Evolutionary conservation across 2,329 filamentous ascomycete species (phyloP).

Genomic region (Zymoseptoria crescenta): DNA sequence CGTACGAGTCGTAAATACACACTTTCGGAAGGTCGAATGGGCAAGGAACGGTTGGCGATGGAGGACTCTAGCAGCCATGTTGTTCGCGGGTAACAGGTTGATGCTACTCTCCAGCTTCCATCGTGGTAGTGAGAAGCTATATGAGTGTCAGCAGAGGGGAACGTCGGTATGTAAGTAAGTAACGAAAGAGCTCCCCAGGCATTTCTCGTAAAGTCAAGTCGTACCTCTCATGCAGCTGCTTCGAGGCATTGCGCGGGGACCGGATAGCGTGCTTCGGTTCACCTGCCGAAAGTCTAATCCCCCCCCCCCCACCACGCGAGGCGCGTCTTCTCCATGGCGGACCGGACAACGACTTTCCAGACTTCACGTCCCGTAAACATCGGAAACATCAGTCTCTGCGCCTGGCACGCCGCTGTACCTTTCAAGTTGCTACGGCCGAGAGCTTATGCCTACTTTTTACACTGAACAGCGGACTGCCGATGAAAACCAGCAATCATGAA

Average conservation of each 20-base stretch:
- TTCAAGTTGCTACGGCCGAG: background rate
- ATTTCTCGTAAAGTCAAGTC: background rate
- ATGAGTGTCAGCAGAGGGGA: background rate
- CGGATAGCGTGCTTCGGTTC: background rate
- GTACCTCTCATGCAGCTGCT: no score
- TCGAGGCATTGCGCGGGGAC: no score
- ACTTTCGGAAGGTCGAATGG: background rate
- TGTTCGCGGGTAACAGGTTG: background rate
- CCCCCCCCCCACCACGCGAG: no score
- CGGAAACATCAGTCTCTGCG: background rate
- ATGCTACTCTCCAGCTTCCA: background rate
- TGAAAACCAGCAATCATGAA: constrained; percentile 57
- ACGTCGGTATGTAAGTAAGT: background rate
- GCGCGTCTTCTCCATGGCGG: background rate
- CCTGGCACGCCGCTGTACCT: background rate
- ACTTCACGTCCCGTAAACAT: background rate
- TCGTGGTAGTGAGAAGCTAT: background rate
- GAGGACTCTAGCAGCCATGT: background rate
- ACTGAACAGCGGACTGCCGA: background rate
- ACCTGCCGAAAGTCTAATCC: background rate
- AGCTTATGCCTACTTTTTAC: background rate
- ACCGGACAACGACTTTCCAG: background rate
- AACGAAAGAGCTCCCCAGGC: background rate
- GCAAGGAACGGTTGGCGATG: background rate
- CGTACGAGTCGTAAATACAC: background rate